phyloP scores from a whole-genome alignment of 148 eudicot species.

The Spergularia marina region DNA sequence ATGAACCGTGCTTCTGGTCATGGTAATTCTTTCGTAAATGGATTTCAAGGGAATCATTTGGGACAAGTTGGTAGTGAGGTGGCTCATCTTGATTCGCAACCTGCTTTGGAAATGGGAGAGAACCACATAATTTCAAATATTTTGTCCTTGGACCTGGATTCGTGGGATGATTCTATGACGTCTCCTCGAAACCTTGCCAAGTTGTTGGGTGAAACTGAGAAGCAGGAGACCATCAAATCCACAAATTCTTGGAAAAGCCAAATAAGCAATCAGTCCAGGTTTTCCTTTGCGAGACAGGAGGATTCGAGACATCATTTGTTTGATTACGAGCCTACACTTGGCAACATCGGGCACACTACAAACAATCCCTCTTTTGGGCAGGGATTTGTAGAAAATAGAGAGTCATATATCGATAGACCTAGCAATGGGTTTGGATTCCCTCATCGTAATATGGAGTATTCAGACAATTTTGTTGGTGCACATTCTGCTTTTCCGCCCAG shows the following conservation, averaged over 20 bases:
- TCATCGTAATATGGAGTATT: slow-evolving; percentile 38
- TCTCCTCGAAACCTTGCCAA: slow-evolving; percentile 74
- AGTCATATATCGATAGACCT: slow-evolving; percentile 33
- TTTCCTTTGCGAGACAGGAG: slow-evolving; percentile 95
- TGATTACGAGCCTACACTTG: slow-evolving; percentile 38
- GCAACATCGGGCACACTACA: slow-evolving; percentile 33
- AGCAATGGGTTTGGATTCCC: slow-evolving; percentile 49
- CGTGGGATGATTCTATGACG: slow-evolving; percentile 74
- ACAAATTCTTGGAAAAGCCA: slow-evolving; percentile 61
- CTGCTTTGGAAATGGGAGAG: slow-evolving; percentile 57
- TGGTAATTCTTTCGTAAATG: slow-evolving; percentile 40
- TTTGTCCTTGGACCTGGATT: slow-evolving; percentile 70
- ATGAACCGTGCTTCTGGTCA: slow-evolving; percentile 28
- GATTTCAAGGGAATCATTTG: slow-evolving; percentile 29
- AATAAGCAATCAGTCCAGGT: slow-evolving; percentile 80
- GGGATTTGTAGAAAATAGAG: slow-evolving; percentile 42
- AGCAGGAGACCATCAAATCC: slow-evolving; percentile 38
- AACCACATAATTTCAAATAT: slow-evolving; percentile 86
- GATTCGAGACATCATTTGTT: slow-evolving; percentile 39
- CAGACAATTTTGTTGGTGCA: slow-evolving; percentile 39
- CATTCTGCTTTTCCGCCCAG: slow-evolving; percentile 41
- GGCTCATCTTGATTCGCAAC: slow-evolving; percentile 28
- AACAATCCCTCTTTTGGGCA: slow-evolving; percentile 37
- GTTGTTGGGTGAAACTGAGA: slow-evolving; percentile 64
- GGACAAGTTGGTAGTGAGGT: slow-evolving; percentile 46